phyloP scores from a whole-genome alignment of 257 asterid genomes.

The Capsicum pubescens region DNA sequence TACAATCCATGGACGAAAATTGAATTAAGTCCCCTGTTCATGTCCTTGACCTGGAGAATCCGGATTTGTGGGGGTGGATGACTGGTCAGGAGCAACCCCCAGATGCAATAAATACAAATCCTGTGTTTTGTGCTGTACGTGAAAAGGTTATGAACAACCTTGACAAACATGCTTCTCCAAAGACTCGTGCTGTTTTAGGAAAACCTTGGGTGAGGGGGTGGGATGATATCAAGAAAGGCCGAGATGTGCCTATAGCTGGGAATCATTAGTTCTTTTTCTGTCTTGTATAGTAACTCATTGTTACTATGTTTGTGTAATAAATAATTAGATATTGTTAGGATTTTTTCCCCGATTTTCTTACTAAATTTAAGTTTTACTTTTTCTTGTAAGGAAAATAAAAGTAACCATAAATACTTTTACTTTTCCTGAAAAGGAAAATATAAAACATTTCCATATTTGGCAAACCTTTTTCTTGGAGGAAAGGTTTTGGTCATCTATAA shows the following conservation, averaged over 20 bases:
- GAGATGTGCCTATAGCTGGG: constrained; percentile 68
- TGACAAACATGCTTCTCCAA: constrained; percentile 69
- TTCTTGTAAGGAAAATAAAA: no score
- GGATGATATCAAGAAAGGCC: constrained; percentile 88
- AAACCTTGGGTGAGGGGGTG: constrained; percentile 95
- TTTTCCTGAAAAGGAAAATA: no score
- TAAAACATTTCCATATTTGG: no score
- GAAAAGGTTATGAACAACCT: constrained; percentile 72
- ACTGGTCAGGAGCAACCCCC: constrained; percentile 90
- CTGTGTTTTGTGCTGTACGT: constrained; percentile 69
- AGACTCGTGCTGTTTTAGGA: constrained; percentile 77
- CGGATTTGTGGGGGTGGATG: constrained; percentile 95
- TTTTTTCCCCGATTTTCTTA: no score
- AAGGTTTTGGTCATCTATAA: no score
- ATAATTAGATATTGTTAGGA: no score
- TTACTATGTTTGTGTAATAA: neutral
- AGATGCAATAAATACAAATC: constrained; percentile 65
- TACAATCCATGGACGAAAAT: constrained; percentile 70
- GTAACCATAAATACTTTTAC: no score
- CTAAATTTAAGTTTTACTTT: no score
- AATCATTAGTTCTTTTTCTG: constrained; percentile 61
- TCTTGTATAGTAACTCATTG: neutral
- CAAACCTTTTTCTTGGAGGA: no score
- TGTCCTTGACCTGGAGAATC: constrained; percentile 90
- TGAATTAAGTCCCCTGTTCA: constrained; percentile 71